phyloP scores from a whole-genome alignment of 2,329 filamentous ascomycete species.

The Venturia nashicola region DNA sequence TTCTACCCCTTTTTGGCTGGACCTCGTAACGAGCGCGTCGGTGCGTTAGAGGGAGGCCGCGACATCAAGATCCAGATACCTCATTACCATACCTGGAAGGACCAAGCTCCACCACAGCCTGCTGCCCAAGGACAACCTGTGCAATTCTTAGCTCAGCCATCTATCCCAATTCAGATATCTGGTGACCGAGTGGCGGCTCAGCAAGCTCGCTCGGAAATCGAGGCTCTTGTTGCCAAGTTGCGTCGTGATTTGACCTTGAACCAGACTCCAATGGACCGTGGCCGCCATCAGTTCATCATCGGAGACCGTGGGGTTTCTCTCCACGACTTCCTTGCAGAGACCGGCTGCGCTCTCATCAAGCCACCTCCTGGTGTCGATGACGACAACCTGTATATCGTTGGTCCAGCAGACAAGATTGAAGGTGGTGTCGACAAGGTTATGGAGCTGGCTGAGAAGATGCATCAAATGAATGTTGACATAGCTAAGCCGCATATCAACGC shows the following conservation, averaged over 20 bases:
- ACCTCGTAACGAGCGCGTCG: constrained; percentile 53
- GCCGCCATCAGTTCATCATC: constrained; percentile 89
- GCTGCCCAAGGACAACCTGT: constrained; percentile 52
- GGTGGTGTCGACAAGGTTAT: constrained; percentile 71
- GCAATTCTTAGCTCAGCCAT: constrained; percentile 56
- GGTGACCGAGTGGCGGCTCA: constrained; percentile 78
- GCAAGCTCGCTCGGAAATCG: constrained; percentile 66
- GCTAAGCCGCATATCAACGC: constrained; percentile 66
- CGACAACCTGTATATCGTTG: constrained; percentile 74
- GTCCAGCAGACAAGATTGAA: constrained; percentile 61
- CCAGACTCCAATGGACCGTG: constrained; percentile 70
- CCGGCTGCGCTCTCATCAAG: constrained; percentile 78
- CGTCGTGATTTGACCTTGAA: constrained; percentile 64
- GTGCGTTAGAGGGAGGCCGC: constrained; percentile 52
- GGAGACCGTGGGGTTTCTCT: constrained; percentile 68
- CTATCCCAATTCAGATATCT: constrained; percentile 70
- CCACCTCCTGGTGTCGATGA: constrained; percentile 65
- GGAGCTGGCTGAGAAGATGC: constrained; percentile 79
- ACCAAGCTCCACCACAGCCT: constrained; percentile 50
- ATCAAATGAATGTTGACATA: constrained; percentile 72
- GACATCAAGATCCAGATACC: constrained; percentile 76
- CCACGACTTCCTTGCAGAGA: constrained; percentile 79
- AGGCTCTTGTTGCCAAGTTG: constrained; percentile 65
- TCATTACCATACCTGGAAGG: constrained; percentile 61
- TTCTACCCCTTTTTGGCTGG: constrained; percentile 94